Conservation (phyloP, 805 yeast species). For the Zygoascus biomembranicola region DNA sequence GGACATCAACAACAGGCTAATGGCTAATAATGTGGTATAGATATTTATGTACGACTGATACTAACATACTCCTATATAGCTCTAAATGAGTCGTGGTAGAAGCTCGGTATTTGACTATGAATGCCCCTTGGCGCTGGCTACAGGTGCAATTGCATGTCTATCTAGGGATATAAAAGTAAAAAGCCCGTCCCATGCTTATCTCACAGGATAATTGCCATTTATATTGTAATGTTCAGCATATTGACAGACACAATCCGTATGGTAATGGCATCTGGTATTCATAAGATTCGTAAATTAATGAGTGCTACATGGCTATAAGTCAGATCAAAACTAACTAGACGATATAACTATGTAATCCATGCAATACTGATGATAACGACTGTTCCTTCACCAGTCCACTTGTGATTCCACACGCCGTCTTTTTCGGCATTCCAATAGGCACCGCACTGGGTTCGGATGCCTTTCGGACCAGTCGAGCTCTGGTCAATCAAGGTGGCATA, state of each 20-base stretch:
- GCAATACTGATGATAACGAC: conserved; percentile 19
- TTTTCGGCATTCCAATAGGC: conserved; percentile 19
- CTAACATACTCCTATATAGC: no score
- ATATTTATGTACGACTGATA: background rate
- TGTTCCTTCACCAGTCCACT: conserved; percentile 12
- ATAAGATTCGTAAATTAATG: no score
- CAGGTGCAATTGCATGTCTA: background rate
- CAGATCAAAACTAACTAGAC: no score
- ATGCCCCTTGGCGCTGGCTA: no score
- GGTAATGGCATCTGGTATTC: no score
- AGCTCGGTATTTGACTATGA: no score
- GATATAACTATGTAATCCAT: conserved; percentile 11
- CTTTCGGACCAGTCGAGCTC: conserved; percentile 14
- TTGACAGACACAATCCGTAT: no score
- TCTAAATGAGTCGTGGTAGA: no score
- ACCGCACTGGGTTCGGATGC: conserved; percentile 17
- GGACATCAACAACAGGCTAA: conserved; percentile 17
- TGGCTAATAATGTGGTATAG: background rate
- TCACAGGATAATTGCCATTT: background rate
- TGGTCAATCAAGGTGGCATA: conserved; percentile 14
- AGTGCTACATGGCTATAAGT: no score
- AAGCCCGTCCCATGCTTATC: background rate
- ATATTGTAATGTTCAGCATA: no score
- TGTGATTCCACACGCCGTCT: conserved; percentile 21
- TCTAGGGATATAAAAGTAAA: background rate